These are phyloP conservation scores for Leccinum holopus DNA, from an alignment of 1,284 basidiomycete genomes.

Conservation along the genomic window DNA sequence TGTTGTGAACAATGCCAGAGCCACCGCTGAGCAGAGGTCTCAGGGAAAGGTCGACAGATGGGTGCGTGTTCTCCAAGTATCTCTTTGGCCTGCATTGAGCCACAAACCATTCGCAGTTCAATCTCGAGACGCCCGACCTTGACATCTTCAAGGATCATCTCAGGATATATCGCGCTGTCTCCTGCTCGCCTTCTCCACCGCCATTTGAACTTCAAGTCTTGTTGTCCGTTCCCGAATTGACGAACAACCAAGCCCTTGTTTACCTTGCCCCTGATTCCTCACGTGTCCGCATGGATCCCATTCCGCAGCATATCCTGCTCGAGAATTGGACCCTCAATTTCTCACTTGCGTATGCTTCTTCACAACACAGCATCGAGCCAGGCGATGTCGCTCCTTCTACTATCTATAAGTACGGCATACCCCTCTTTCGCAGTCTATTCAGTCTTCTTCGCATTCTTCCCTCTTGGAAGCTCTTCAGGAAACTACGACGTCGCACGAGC, in stretches of 20 bases:
- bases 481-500: constrained; percentile 49
- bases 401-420: constrained; percentile 80
- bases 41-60: constrained; percentile 69
- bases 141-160: constrained; percentile 65
- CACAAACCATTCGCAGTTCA: constrained; percentile 54
- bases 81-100: constrained; percentile 6
- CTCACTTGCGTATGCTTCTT: constrained; percentile 33
- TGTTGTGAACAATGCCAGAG: constrained; percentile 66
- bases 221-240: constrained; percentile 63
- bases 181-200: constrained; percentile 39
- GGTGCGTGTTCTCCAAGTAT: constrained; percentile 46
- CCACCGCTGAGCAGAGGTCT: constrained; percentile 47
- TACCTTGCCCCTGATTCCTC: constrained; percentile 56
- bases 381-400: constrained; percentile 64
- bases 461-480: constrained; percentile 67
- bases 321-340: constrained; percentile 69
- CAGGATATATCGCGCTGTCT: constrained; percentile 60
- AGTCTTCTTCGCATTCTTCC: constrained; percentile 69
- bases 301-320: constrained; percentile 64
- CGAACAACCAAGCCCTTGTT: constrained; percentile 69
- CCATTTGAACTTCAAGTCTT: constrained; percentile 69
- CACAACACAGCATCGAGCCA: constrained; percentile 33
- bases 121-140: constrained; percentile 70
- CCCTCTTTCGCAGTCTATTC: constrained; percentile 73
- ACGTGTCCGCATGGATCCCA: constrained; percentile 63